Percentiles rank a stretch among this genome's conserved stretches.
Evolutionary conservation across 352 stramenopile genomes (phyloP).

Genomic region (Pelagophyceae sp.): DNA sequence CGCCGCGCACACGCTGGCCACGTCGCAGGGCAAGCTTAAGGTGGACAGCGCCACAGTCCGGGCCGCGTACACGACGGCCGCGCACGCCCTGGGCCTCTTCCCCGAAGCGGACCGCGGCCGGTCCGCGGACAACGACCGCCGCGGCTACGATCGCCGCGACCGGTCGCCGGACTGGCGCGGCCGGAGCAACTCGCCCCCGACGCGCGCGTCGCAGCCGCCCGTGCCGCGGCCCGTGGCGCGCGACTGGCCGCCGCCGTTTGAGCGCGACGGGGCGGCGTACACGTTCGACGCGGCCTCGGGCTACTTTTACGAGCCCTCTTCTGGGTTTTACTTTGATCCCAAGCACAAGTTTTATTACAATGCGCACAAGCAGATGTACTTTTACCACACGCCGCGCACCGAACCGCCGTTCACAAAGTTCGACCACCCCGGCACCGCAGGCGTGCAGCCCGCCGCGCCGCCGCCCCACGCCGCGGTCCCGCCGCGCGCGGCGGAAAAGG

Average conservation of each 20-base stretch:
- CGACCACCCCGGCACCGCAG: not conserved
- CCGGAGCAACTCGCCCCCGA: not conserved
- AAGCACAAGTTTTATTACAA: slow-evolving; percentile 9
- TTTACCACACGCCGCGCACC: not conserved
- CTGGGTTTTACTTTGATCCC: slow-evolving; percentile 44
- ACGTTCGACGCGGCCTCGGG: slow-evolving; percentile 47
- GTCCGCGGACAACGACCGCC: not conserved
- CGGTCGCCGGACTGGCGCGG: no score
- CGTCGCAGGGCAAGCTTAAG: no score
- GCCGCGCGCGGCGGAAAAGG: not conserved
- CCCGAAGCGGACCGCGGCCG: not conserved
- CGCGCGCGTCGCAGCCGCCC: not conserved
- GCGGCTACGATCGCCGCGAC: no score
- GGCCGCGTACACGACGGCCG: not conserved
- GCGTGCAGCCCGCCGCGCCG: not conserved
- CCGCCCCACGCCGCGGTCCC: not conserved
- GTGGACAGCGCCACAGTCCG: no score
- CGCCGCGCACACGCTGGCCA: not conserved
- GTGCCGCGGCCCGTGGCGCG: not conserved
- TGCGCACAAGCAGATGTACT: not conserved
- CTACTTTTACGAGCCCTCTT: slow-evolving; percentile 52
- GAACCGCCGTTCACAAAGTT: slow-evolving; percentile 3
- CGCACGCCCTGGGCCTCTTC: not conserved
- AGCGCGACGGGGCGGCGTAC: slow-evolving; percentile 41
- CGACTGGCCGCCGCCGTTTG: slow-evolving; percentile 50